Evolutionary conservation across 768 basidiomycete species (phyloP), one percentile per base, ranked within the genome.

Genomic region (Infundibulicybe gibba): DNA sequence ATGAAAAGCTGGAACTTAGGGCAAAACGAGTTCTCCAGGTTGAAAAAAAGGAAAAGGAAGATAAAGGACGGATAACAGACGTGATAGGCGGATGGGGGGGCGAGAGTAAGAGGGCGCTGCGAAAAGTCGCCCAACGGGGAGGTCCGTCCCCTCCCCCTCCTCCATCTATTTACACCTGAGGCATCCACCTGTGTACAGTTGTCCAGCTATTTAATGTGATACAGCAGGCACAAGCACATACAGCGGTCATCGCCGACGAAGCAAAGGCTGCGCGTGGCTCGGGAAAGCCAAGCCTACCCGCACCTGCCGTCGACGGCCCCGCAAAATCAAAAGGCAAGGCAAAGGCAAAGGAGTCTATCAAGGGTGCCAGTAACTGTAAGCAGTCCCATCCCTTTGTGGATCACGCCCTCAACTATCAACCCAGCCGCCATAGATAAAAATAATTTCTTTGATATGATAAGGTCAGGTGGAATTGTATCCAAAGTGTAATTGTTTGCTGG

Each of bases 61-160:
- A 88, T 52, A 81, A 71, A 51, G 79, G 80, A 11, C 69, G 80
- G 47, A 75, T 87, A 53, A 76, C 68, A 34, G 84, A 87, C 61
- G 80, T 82, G 13, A 90, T 88, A 60, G 90, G 84, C 48, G 92
- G 91, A 35, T 97, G 93, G 94, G 94, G 88, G 25, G 86, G 78
- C 11, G 87, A 89, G 64, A 80, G 79, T 65, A 91, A 85, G 70
- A 79, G 79, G 64, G 85, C 76, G 49, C 70, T 83, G 58, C 80
- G 77, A 62, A 97, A 87, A 74, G 90, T 79, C 64, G 95, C 85
- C 53, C 97, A 85, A 68, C 72, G 88, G 61, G 88, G 88, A 66
- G 88, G 88, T 88, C 61, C 43, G 78, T 56, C 33, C 38, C 49
- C 13, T 49, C 32, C 20, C 44, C 17, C 41, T 31, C 14, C 13